Evolutionary conservation across 2,329 filamentous ascomycete genomes (phyloP).

Genomic region (Colletotrichum phormii): DNA sequence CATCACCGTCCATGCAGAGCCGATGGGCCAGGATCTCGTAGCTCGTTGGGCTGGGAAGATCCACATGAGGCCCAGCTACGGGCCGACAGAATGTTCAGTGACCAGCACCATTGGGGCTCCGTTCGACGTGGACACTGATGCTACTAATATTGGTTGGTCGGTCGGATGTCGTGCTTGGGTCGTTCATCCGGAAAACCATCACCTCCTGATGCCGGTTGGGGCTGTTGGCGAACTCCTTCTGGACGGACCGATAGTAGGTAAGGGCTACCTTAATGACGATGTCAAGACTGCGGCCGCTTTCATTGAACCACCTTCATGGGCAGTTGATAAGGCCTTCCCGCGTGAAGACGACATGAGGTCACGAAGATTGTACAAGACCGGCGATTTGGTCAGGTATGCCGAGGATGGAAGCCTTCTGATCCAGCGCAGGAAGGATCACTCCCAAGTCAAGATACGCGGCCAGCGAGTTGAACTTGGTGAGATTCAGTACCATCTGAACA

Average conservation of each 20-base stretch:
- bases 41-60: slow-evolving; percentile 39
- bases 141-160: slow-evolving; percentile 41
- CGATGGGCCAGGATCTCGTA: slow-evolving; percentile 40
- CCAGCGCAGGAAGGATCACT: slow-evolving; percentile 38
- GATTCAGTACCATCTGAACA: slow-evolving; percentile 22
- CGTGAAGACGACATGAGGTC: background rate
- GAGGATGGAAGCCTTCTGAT: slow-evolving; percentile 30
- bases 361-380: slow-evolving; percentile 34
- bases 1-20: slow-evolving; percentile 45
- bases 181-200: slow-evolving; percentile 38
- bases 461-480: slow-evolving; percentile 31
- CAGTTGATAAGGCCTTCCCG: background rate
- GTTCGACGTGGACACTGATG: background rate
- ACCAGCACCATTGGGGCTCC: slow-evolving; percentile 47
- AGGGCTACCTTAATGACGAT: slow-evolving; percentile 26
- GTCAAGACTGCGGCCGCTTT: slow-evolving; percentile 14
- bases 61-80: slow-evolving; percentile 42
- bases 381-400: slow-evolving; percentile 28
- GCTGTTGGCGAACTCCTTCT: slow-evolving; percentile 31
- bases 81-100: slow-evolving; percentile 42
- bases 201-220: slow-evolving; percentile 22
- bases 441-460: slow-evolving; percentile 38
- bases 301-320: slow-evolving; percentile 14
- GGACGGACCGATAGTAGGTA: slow-evolving; percentile 16
- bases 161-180: slow-evolving; percentile 41